Evolutionary conservation across 202 grass and related monocot genomes (phyloP), one percentile per base, ranked within the genome.

Genomic region (Zizania palustris): DNA sequence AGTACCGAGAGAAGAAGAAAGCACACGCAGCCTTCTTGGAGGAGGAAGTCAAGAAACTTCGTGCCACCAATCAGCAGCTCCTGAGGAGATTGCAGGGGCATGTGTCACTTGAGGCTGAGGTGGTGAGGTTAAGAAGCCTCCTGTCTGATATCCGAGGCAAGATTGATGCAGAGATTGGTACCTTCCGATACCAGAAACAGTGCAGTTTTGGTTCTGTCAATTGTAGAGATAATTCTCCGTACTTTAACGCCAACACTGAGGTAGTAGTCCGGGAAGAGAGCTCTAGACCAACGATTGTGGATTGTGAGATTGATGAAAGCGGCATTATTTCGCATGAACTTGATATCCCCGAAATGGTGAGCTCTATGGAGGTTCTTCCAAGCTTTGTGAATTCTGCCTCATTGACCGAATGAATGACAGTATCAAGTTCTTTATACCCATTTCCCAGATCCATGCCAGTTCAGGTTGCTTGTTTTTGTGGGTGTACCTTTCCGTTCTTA

Each of bases 1-100:
- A 95, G 85, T 98, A 98, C 84, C 63, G 95, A 58, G 87, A 92
- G 78, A 95, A 92, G 91, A 98, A 98, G 87, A 98, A 98, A 61
- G 95, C 95, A 1, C 95, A 87, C 48, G 68, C 89, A 3, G 69
- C 85, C 18, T 98, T 85, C 71, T 76, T 98, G 60, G 91, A 98
- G 73, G 95, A 92, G 74, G 95, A 98, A 39, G 71, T 87, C 49
- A 90, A 76, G 82, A 90, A 88, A 59, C 87, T 94, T 36, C 87
- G 85, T 0, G 4, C 67, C 34, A 65, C 74, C n/a, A 97, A 97
- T 56, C 85, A 92, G 69, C 89, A 94, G 70, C 87, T 97, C 40
- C 21, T 97, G 77, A 88, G 68, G 80, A 90, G 77, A 38, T 82
- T 95, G 80, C 89, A 88, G 82, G 76, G 83, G 5, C 83, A 92